Percentiles rank a stretch among this genome's conserved stretches.
phyloP scores from a whole-genome alignment of 2,329 filamentous ascomycete genomes.

The Lasiodiplodia citricola region DNA sequence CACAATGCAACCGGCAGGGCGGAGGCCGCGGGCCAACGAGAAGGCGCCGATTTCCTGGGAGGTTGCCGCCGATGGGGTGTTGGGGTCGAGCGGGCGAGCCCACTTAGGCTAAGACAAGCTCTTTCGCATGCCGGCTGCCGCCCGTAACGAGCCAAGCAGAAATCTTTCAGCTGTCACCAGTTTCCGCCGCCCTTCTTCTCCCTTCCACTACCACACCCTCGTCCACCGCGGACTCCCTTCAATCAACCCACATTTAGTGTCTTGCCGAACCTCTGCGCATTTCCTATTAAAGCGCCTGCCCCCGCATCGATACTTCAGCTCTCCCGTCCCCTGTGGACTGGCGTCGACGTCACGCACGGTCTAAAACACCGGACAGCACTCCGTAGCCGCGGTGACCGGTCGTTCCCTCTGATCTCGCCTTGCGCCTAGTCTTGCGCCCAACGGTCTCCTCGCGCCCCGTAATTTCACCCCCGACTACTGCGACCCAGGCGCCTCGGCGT shows the following conservation, averaged over 20 bases:
- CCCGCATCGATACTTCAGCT: constrained; percentile 7
- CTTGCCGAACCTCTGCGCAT: not conserved
- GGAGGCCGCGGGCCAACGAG: not conserved
- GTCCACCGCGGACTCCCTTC: constrained; percentile 4
- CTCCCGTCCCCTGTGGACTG: constrained; percentile 10
- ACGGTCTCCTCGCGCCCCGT: not conserved
- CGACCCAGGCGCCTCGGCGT: constrained; percentile 47
- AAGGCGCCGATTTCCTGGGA: constrained; percentile 1
- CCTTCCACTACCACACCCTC: constrained; percentile 5
- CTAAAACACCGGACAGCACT: constrained; percentile 6
- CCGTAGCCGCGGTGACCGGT: constrained; percentile 21
- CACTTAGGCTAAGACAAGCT: constrained; percentile 18
- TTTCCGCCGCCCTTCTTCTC: not conserved
- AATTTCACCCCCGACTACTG: not conserved
- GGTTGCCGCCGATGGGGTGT: not conserved
- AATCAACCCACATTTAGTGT: not conserved
- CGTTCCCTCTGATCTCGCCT: constrained; percentile 12
- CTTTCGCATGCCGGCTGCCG: constrained; percentile 3
- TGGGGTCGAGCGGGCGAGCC: constrained; percentile 1
- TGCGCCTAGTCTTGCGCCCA: constrained; percentile 2
- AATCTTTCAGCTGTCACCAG: constrained; percentile 17
- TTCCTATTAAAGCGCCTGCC: not conserved
- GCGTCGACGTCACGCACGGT: constrained; percentile 22
- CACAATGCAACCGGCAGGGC: not conserved
- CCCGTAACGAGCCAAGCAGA: constrained; percentile 6